Conservation (phyloP, 2,329 filamentous ascomycete species). For the Alternaria gansuensis region DNA sequence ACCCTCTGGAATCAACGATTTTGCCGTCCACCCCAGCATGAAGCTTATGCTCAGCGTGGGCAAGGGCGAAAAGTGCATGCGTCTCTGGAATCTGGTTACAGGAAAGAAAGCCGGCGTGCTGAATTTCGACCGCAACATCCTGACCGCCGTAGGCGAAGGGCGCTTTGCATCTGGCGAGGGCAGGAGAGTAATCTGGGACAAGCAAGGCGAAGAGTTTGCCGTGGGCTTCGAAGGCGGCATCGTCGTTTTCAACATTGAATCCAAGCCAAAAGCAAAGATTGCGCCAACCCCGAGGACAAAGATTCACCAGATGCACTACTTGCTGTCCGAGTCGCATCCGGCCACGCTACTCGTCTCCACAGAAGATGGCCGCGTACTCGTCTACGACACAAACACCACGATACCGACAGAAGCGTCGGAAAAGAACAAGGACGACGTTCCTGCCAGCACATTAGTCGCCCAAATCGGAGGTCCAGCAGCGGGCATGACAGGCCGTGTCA, state of each 20-base stretch:
- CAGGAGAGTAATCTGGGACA: conserved; percentile 80
- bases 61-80: conserved; percentile 88
- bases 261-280: conserved; percentile 78
- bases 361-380: conserved; percentile 86
- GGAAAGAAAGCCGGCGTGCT: conserved; percentile 94
- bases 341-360: conserved; percentile 80
- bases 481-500: conserved; percentile 77
- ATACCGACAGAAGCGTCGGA: conserved; percentile 44
- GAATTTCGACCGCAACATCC: conserved; percentile 78
- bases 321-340: conserved; percentile 61
- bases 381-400: conserved; percentile 75
- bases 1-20: conserved; percentile 90
- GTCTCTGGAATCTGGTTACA: conserved; percentile 95
- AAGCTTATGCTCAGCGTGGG: conserved; percentile 96
- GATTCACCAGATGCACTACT: conserved; percentile 81
- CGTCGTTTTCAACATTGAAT: conserved; percentile 88
- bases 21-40: conserved; percentile 94
- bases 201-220: conserved; percentile 80
- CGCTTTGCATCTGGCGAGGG: conserved; percentile 83
- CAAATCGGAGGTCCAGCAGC: conserved; percentile 78
- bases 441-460: conserved; percentile 69
- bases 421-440: conserved; percentile 61
- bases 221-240: conserved; percentile 88
- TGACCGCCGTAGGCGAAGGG: conserved; percentile 79
- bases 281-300: conserved; percentile 75